These are phyloP conservation scores for Apiotrichum domesticum DNA, from an alignment of 1,284 basidiomycete genomes.

Conservation along the genomic window DNA sequence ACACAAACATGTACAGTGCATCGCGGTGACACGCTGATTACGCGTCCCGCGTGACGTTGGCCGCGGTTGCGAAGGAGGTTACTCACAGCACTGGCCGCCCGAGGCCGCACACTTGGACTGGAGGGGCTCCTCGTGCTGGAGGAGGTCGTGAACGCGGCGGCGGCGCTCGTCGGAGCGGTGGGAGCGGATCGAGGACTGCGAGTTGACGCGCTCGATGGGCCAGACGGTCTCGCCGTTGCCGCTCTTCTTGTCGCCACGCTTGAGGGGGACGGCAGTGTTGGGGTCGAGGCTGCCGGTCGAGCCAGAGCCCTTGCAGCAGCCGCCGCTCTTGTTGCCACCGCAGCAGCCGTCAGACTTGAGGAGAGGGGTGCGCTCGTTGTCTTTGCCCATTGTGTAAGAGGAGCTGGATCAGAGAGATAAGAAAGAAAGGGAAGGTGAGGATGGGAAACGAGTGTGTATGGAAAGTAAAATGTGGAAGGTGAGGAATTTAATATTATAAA, in stretches of 20 bases:
- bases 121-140: slow-evolving; percentile 35
- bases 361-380: slow-evolving; percentile 14
- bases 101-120: slow-evolving; percentile 37
- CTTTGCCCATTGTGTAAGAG: neutral
- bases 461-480: no score
- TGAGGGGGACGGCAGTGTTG: slow-evolving; percentile 15
- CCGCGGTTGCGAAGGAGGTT: no score
- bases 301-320: slow-evolving; percentile 13
- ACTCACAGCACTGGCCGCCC: slow-evolving; percentile 38
- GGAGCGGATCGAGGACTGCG: slow-evolving; percentile 12
- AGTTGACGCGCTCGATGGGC: slow-evolving; percentile 14
- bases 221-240: slow-evolving; percentile 9
- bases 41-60: no score
- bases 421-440: no score
- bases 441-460: neutral
- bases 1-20: no score
- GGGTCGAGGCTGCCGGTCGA: neutral
- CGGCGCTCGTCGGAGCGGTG: slow-evolving; percentile 8
- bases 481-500: no score
- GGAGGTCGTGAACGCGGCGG: slow-evolving; percentile 23
- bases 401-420: no score
- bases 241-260: slow-evolving; percentile 8
- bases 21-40: no score
- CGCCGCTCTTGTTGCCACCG: slow-evolving; percentile 12
- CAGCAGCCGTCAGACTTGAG: slow-evolving; percentile 16